A percentile compares a stretch with the other conserved stretches of the same genome.
These are phyloP conservation scores for Botryotinia globosa DNA, from an alignment of 2,329 filamentous ascomycete genomes.

Conservation along the genomic window DNA sequence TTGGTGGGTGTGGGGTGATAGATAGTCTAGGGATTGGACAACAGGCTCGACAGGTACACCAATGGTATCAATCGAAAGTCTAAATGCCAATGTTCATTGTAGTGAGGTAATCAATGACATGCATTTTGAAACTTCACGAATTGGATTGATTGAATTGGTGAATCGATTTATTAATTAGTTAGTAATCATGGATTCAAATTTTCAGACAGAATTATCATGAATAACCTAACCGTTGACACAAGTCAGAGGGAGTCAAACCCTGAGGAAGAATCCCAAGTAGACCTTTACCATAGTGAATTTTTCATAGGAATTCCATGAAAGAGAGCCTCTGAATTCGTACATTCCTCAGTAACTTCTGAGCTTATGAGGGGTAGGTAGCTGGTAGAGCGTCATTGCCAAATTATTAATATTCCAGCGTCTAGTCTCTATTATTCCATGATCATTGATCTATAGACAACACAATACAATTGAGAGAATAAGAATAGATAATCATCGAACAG, in stretches of 20 bases:
- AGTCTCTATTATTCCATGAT: neutral
- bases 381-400: neutral
- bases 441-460: neutral
- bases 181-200: neutral
- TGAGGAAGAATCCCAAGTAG: neutral
- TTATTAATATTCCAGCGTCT: neutral
- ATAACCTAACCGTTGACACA: too few relatives aligned
- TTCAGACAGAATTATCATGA: neutral
- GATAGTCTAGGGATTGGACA: neutral
- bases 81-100: neutral
- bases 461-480: neutral
- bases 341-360: neutral
- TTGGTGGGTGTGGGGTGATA: neutral
- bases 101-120: neutral
- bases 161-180: too few relatives aligned
- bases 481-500: neutral
- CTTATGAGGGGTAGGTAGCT: constrained; percentile 1
- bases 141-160: too few relatives aligned
- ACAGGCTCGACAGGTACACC: neutral
- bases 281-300: neutral
- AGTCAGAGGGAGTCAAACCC: neutral
- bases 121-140: neutral
- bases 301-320: neutral
- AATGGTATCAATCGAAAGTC: neutral
- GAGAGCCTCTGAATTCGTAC: neutral